Base-by-base conservation (phyloP, 352 stramenopile species). In the Globisporangium cystogenes region DNA sequence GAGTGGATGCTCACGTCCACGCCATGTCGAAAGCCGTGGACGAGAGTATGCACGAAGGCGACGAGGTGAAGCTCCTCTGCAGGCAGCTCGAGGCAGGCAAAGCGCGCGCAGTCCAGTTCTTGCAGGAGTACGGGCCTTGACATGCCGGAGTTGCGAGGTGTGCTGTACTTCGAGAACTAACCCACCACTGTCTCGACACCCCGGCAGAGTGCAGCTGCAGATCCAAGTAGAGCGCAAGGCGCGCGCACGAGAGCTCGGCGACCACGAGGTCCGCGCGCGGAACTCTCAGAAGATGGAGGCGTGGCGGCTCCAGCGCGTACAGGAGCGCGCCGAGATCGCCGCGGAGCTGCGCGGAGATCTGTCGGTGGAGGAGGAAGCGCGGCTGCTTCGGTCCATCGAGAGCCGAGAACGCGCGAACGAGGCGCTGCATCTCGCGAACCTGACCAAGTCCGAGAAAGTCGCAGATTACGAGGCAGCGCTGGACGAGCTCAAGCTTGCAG, bases 271-370 rank as follows among this genome's bases (percentile, higher is more conserved):
- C n/a, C 81, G 80, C 23, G 81, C 82, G 1, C 68, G 76, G 49
- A 93, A 93, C 55, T 81, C 82, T 4, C 76, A 93, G 43, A 85
- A 84, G 42, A 93, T 93, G 81, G 82, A 93, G 56, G 54, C 49
- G 3, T 93, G 82, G 82, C 62, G 82, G 4, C 55, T 90, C 5
- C 76, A 89, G 51, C 74, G 82, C 4, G 75, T 76, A 7, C 72
- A 87, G 44, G 80, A 93, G 57, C 74, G 82, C 8, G 72, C 77
- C 7, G 82, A 91, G 50, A 84, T 93, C 62, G 81, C 77, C 0
- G 82, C 81, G 4, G 74, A 93, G 42, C 66, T 93, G 33, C 68
- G 82, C 47, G 82, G 82, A 14, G 82, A 93, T 27, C 54, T 91
- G 33, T 87, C 74, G 0, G 74, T 57, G 2, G 79, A 91, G 4